Evolutionary conservation across 2,329 filamentous ascomycete species (phyloP), one percentile per base, ranked within the genome.

Genomic region (Mycosphaerella arachidis): DNA sequence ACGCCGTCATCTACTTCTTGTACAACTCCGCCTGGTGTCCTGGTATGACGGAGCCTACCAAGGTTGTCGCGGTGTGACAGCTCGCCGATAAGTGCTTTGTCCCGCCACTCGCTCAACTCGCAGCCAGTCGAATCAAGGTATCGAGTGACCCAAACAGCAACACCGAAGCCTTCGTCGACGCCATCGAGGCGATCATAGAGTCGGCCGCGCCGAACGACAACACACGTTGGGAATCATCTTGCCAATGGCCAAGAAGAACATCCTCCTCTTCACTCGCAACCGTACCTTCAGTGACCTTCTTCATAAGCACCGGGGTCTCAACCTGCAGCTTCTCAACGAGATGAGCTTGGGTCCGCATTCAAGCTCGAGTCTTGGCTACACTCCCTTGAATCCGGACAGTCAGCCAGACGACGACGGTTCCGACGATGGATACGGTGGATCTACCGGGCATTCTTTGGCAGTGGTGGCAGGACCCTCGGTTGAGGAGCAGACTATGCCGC

Each of bases 11-110:
- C 30, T 52, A 62, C 29, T 66, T 61, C 60, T 45, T 70, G 40
- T 70, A 70, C 62, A 48, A 61, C 58, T 63, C 61, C 61, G 45
- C 37, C n/a, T 62, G 60, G 53, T 50, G 1, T 48, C 57, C 1
- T 30, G 56, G 12, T 63, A 64, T 48, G 53, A 57, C 16, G n/a
- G 20, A 46, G 16, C 43, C 43, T 7, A 46, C n/a, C 16, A 3
- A 46, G 43, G 43, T 24, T 4, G 59, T 76, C 5, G 73, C 73
- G 55, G 73, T 78, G 16, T 78, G 75, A 66, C 60, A 70, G 48
- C 71, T 75, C 57, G 75, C 74, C 4, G 71, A 75, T 62, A 75
- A 74, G 59, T 77, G 71, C 61, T 65, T 73, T n/a, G 71, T 76
- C 1, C 65, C 69, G 1, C 61, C 71, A 0, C 72, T 77, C 10